Evolutionary conservation across 768 basidiomycete species (phyloP), one percentile per base, ranked within the genome.

Genomic region (Fibroporia radiculosa): DNA sequence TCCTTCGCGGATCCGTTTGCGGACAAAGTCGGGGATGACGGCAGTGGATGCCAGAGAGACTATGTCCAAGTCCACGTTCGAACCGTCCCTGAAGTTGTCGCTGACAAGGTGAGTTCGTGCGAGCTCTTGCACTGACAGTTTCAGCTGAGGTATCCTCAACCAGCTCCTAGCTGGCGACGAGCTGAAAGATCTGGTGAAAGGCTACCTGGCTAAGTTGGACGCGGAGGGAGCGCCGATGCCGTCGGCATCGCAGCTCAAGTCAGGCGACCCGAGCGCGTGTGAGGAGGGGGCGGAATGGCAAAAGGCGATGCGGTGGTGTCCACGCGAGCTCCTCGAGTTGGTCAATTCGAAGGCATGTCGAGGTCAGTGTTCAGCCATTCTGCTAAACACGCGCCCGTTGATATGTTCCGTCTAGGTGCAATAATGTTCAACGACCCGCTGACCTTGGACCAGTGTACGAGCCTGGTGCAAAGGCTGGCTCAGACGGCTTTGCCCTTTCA

Each of bases 361-460:
- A 68, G 93, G 95, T 84, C 58, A 52, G 74, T 60, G 47, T 16
- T 8, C 2, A 32, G 37, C 42, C n/a, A n/a, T n/a, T n/a, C n/a
- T n/a, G n/a, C n/a, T n/a, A n/a, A n/a, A n/a, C n/a, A n/a, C 34
- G 16, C 10, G 34, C 8, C 29, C 10, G 29, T 8, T 31, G 29
- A 31, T 33, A 35, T 41, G 12, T 25, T 25, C 7, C 16, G 22
- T 13, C 14, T 60, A 96, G 93, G 93, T 42, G 93, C 95, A 2
- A 88, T 96, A 62, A 96, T 97, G 92, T 96, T 96, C 71, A 93
- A 93, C 53, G 93, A 98, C 59, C 47, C 70, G 0, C 69, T 99
- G 39, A 77, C 69, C 12, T 43, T 66, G 6, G 70, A 70, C 27
- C 90, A 96, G 58, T 89, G 90, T 60, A 60, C 73, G 52, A 66